These are phyloP conservation scores for Eimeria zaria DNA, from an alignment of 169 alveolate genomes.

Conservation along the genomic window DNA sequence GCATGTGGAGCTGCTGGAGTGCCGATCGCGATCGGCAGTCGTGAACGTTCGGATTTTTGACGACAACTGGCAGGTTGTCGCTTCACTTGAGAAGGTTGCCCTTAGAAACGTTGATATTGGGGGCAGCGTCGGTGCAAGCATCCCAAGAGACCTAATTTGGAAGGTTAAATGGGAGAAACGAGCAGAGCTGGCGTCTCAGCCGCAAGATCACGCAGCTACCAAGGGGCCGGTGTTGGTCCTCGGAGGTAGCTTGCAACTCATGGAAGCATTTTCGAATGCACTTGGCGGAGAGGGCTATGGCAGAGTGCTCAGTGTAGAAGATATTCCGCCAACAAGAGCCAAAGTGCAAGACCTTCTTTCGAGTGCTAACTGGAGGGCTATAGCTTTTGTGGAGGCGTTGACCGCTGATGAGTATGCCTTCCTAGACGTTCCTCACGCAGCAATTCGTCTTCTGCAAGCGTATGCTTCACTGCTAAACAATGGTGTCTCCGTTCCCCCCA, in stretches of 20 bases:
- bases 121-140: constrained; percentile 83
- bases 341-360: constrained; percentile 74
- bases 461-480: constrained; percentile 60
- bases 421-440: constrained; percentile 76
- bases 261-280: constrained; percentile 78
- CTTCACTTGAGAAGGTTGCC: constrained; percentile 60
- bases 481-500: constrained; percentile 67
- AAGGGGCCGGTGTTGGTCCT: constrained; percentile 74
- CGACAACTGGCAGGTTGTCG: constrained; percentile 73
- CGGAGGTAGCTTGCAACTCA: constrained; percentile 80
- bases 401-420: constrained; percentile 83
- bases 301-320: constrained; percentile 75
- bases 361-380: constrained; percentile 71
- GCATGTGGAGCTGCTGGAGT: constrained; percentile 71
- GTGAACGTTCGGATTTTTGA: constrained; percentile 73
- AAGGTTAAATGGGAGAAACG: constrained; percentile 80
- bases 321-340: constrained; percentile 58
- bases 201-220: constrained; percentile 26
- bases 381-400: constrained; percentile 81
- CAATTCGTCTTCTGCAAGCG: constrained; percentile 80
- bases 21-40: constrained; percentile 69
- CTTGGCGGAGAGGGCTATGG: constrained; percentile 54
- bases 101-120: constrained; percentile 81
- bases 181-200: constrained; percentile 24
- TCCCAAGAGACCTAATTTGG: constrained; percentile 87